Percentiles rank a stretch among this genome's conserved stretches.
phyloP scores from a whole-genome alignment of 768 basidiomycete species.

The Mycena vitilis region DNA sequence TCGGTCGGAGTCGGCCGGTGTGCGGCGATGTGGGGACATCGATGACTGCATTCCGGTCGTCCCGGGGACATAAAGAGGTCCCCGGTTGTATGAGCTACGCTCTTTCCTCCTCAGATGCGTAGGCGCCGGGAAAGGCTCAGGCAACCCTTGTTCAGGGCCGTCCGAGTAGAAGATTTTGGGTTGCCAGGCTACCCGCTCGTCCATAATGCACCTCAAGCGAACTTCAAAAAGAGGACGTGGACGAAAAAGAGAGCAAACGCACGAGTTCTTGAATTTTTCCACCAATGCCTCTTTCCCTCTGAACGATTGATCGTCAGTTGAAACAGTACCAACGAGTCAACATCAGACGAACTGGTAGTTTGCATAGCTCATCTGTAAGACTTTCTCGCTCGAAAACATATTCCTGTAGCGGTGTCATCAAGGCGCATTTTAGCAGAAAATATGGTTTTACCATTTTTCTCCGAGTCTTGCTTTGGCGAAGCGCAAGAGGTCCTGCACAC shows the following conservation, averaged over 20 bases:
- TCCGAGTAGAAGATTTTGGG: constrained; percentile 88
- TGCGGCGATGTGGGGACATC: constrained; percentile 32
- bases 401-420: constrained; percentile 65
- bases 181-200: constrained; percentile 84
- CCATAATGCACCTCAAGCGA: constrained; percentile 73
- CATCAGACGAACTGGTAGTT: constrained; percentile 82
- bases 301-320: constrained; percentile 7
- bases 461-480: constrained; percentile 83
- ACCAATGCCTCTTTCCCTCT: constrained; percentile 92
- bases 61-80: constrained; percentile 73
- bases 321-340: constrained; percentile 18
- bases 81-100: constrained; percentile 83
- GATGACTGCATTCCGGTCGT: constrained; percentile 33
- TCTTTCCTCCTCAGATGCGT: constrained; percentile 87
- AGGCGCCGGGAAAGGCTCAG: constrained; percentile 85
- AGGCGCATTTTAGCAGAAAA: background rate
- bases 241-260: background rate
- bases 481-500: constrained; percentile 76
- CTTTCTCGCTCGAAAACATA: constrained; percentile 92
- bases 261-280: constrained; percentile 92
- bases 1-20: constrained; percentile 23
- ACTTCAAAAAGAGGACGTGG: background rate
- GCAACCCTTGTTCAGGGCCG: constrained; percentile 78
- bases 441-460: constrained; percentile 74
- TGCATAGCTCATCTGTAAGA: constrained; percentile 91